Base-by-base conservation (phyloP, 2,329 filamentous ascomycete genomes). In the Alternaria hordeiaustralica region DNA sequence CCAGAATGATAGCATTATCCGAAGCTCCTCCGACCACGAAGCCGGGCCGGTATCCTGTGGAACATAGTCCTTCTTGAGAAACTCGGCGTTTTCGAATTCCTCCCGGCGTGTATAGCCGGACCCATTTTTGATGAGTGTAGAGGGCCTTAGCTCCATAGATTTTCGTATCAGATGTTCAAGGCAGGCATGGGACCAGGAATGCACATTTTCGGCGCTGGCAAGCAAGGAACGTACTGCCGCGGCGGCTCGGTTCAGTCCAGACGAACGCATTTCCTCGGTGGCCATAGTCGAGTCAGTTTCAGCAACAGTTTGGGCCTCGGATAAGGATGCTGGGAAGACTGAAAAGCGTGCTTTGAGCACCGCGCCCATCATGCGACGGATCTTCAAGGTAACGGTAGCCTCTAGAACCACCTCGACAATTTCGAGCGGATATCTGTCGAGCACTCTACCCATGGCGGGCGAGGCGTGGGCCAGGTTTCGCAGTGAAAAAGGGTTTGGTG, bases 341-440 rank as follows among this genome's bases (percentile, higher is more conserved):
- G 26, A 54, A 28, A 60, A 41, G 3, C 41, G 49, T 9, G 36
- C 36, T 60, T 60, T 55, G 20, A 60, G 41, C 2, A 55, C 49
- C 26, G 49, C 57, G 49, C 5, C 15, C 11, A 60, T 55, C 11
- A 60, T 1, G 15, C 41, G 41, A 55, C 50, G 36, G 3, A 15
- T 62, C 33, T 49, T 0, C 15, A 54, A 1, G 3, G 63, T 25
- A 65, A 65, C 59, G 28, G 63, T 65, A 59, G 12, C 21, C 4
- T 59, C 55, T 13, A 65, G 20, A 10, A 65, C 18, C 10, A 18
- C 55, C 36, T 65, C 59, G 12, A 62, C 33, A 43, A 65, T 65
- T 54, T 65, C 59, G 15, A 65, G 59, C 55, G 59, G 41, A 41
- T 65, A 65, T 57, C 36, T 59, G 50, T 65, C 23, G 45, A 65